Evolutionary conservation across 345 rosid genomes (phyloP).

Genomic region (Stellera chamaejasme): DNA sequence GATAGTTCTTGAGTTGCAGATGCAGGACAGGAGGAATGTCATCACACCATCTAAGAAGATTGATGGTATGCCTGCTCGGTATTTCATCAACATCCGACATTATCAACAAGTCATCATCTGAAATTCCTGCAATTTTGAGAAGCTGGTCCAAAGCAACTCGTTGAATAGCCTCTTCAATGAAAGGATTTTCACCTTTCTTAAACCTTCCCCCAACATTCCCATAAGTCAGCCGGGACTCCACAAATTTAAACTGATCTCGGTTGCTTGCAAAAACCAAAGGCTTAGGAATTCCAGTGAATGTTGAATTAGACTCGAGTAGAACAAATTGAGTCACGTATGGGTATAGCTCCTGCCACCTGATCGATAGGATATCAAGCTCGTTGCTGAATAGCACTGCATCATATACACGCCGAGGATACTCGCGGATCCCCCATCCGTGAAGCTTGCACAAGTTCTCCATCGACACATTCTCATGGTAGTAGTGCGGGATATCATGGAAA

Average conservation of each 20-base stretch:
- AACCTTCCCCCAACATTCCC: conserved; percentile 16
- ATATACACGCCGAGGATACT: conserved; percentile 39
- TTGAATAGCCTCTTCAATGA: conserved; percentile 37
- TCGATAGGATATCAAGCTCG: conserved; percentile 32
- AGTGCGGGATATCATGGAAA: conserved; percentile 35
- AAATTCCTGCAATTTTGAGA: conserved; percentile 32
- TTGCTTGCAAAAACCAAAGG: conserved; percentile 26
- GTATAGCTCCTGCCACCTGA: conserved; percentile 38
- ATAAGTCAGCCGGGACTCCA: conserved; percentile 34
- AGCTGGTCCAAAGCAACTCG: conserved; percentile 40
- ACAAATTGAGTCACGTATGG: conserved; percentile 34
- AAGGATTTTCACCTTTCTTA: conserved; percentile 24
- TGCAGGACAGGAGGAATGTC: conserved; percentile 39
- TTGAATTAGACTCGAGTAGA: conserved; percentile 41
- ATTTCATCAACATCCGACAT: conserved; percentile 27
- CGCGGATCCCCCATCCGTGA: conserved; percentile 40
- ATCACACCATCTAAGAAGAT: conserved; percentile 49
- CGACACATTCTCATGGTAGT: conserved; percentile 36
- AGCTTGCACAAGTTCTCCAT: conserved; percentile 39
- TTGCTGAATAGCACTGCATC: conserved; percentile 43
- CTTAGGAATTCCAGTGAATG: conserved; percentile 33
- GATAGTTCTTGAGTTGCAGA: conserved; percentile 39
- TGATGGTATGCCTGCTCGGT: conserved; percentile 33
- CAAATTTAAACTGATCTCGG: conserved; percentile 30
- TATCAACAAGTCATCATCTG: conserved; percentile 42